Percentiles rank a stretch among this genome's conserved stretches.
Conservation (phyloP, 2,329 filamentous ascomycete species). For the Neopestalotiopsis sp. region DNA sequence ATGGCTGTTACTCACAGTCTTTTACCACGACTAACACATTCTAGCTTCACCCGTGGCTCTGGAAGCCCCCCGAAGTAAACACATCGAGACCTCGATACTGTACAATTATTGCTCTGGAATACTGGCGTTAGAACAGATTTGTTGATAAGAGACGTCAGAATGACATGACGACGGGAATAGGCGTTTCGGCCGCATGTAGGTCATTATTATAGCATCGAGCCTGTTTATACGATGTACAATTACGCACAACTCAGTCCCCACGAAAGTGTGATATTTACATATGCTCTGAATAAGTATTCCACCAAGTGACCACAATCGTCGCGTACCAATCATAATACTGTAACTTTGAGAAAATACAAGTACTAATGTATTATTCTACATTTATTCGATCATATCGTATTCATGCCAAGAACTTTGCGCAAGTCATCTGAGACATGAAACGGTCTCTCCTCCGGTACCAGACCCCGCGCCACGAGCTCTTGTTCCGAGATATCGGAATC, state of each 20-base stretch:
- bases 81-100: not conserved
- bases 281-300: no score
- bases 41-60: slow-evolving; percentile 1
- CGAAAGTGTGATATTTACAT: no score
- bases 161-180: not conserved
- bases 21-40: not conserved
- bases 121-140: not conserved
- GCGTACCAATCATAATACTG: no score
- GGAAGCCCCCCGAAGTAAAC: not conserved
- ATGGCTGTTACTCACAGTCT: no score
- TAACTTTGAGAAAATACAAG: no score
- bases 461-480: slow-evolving; percentile 42
- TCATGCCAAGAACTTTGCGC: slow-evolving; percentile 12
- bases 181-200: not conserved
- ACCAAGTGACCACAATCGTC: no score
- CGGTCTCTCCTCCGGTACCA: slow-evolving; percentile 51
- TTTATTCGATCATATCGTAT: no score
- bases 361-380: no score
- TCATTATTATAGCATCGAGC: not conserved
- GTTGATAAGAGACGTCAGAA: not conserved
- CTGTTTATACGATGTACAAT: not conserved
- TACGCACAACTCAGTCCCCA: no score
- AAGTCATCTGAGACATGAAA: slow-evolving; percentile 30
- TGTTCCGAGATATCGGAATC: slow-evolving; percentile 38
- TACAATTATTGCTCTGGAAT: not conserved